Percentiles rank a stretch among this genome's conserved stretches.
Evolutionary conservation across 1,139 yeast genomes (phyloP).

Genomic region (Geotrichum klebahnii): DNA sequence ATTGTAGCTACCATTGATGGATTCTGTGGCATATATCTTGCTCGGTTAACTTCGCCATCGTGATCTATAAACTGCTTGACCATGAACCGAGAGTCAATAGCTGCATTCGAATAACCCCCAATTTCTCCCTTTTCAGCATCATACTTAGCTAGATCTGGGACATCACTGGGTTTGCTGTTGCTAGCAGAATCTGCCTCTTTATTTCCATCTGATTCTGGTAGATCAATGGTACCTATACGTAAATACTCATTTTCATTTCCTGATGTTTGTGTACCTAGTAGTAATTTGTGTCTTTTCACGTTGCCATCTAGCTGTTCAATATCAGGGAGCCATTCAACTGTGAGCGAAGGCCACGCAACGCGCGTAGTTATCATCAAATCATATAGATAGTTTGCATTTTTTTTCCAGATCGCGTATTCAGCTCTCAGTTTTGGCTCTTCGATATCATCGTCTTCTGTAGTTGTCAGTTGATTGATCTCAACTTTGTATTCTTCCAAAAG

Average conservation of each 20-base stretch:
- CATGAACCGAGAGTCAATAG: constrained; percentile 41
- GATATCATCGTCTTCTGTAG: constrained; percentile 17
- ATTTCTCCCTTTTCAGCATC: constrained; percentile 23
- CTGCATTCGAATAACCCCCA: constrained; percentile 28
- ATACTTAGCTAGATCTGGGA: constrained; percentile 20
- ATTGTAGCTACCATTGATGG: constrained; percentile 67
- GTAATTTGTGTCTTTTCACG: constrained; percentile 38
- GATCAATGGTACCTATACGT: constrained; percentile 59
- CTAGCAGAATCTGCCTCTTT: too few species aligned
- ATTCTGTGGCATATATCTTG: constrained; percentile 74
- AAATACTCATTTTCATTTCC: constrained; percentile 70
- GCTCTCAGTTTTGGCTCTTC: constrained; percentile 21
- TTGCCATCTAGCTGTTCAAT: constrained; percentile 29
- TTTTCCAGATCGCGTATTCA: constrained; percentile 90
- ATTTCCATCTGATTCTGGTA: constrained; percentile 20
- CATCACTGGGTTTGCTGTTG: too few species aligned
- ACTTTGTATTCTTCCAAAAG: constrained; percentile 5
- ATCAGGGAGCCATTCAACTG: constrained; percentile 44
- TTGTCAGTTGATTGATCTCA: constrained; percentile 8
- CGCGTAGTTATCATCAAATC: constrained; percentile 69
- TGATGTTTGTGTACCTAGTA: constrained; percentile 80
- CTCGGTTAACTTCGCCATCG: constrained; percentile 69
- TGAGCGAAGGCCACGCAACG: constrained; percentile 51
- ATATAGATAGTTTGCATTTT: constrained; percentile 80
- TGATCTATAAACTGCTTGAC: constrained; percentile 48